Evolutionary conservation across 2,329 filamentous ascomycete genomes (phyloP), one percentile per base, ranked within the genome.

Genomic region (Davidsoniella virescens): DNA sequence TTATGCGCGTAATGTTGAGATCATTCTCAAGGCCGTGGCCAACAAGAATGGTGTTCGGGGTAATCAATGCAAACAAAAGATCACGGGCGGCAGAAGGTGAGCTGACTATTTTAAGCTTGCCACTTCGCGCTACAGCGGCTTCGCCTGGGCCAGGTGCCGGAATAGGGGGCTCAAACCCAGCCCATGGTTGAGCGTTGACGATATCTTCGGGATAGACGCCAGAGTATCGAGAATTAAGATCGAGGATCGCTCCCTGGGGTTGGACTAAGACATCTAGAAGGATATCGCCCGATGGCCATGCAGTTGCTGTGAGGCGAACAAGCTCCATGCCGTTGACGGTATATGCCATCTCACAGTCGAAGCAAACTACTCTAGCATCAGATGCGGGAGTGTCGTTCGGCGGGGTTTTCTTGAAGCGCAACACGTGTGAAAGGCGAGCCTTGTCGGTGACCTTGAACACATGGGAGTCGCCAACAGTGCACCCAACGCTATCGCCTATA

Each of bases 291-390:
- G 72, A 69, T 0, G 90, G 90, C 88, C 92, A 98, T 8, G 82
- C 78, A 3, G 90, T 82, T 4, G 85, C 88, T 0, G 92, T 96
- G 2, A 98, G 65, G 7, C 92, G 85, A 51, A 96, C 81, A 16
- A 98, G 73, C 63, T 98, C 92, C 56, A 96, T 68, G 0, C 93
- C 92, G 46, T 82, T 65, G 1, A 85, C 84, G 0, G 93, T 98
- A 61, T 94, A 96, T 4, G 85, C 86, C 92, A 98, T 98, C 62
- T 98, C 92, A 59, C 92, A 96, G 62, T 98, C 92, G 59, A 98
- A 90, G 55, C 80, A 83, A 9, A 96, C 78, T 2, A 83, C 85
- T 36, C 75, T 75, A 48, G 73, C 67, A 1, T 63, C 58, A 0
- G 69, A 66, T 1, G 67, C 70, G 14, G 52, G 52, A 2, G 65